These are phyloP conservation scores for Jatropha multifida DNA, from an alignment of 441 rosid species.

Conservation along the genomic window DNA sequence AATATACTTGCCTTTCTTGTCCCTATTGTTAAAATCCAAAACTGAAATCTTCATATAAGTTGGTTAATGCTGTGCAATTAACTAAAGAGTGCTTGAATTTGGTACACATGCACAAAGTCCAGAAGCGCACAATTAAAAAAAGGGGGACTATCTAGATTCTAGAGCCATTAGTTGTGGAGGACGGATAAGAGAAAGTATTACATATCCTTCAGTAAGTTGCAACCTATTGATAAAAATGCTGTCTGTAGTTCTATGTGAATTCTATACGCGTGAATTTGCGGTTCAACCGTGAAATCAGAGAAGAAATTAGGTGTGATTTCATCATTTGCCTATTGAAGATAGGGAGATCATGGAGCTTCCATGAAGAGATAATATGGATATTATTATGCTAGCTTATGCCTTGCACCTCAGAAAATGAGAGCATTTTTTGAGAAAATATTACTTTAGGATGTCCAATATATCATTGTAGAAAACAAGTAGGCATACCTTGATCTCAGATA, in stretches of 20 bases:
- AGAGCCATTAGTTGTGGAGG: not conserved
- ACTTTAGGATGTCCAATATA: not conserved
- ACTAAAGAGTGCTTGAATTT: not conserved
- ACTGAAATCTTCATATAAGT: not conserved
- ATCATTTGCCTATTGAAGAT: not conserved
- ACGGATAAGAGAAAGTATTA: not conserved
- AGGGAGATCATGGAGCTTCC: not conserved
- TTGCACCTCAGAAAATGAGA: not conserved
- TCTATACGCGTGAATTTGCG: not conserved
- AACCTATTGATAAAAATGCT: too few species aligned
- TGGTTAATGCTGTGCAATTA: not conserved
- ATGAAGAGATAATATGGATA: not conserved
- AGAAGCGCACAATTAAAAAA: not conserved
- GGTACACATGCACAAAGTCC: not conserved
- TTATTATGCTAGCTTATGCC: not conserved
- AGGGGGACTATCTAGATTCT: not conserved
- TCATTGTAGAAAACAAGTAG: not conserved
- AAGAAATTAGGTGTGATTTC: not conserved
- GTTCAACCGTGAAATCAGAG: not conserved
- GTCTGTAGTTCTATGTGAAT: not conserved
- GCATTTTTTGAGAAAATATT: not conserved
- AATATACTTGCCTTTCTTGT: not conserved
- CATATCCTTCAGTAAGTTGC: not conserved
- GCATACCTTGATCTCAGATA: slow-evolving; percentile 57
- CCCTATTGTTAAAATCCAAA: not conserved